These are phyloP conservation scores for Chaetomiaceae sp. DNA, from an alignment of 2,329 filamentous ascomycete genomes.

Conservation along the genomic window DNA sequence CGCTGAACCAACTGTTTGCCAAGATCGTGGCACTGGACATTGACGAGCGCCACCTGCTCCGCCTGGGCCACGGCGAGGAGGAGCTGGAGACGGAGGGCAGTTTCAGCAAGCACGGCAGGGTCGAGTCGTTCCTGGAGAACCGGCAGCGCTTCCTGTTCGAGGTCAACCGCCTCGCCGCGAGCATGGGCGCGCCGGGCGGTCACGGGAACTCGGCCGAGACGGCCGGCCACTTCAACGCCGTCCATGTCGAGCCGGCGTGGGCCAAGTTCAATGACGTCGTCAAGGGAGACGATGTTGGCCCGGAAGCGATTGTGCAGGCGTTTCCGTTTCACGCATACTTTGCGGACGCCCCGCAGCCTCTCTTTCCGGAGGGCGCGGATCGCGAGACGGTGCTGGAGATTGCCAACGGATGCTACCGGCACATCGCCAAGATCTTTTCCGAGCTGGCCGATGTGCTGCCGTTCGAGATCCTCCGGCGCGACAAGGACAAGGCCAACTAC, in stretches of 20 bases:
- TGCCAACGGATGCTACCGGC: slow-evolving; percentile 78
- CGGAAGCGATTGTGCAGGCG: slow-evolving; percentile 59
- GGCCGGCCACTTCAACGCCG: slow-evolving; percentile 90
- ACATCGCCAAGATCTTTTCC: slow-evolving; percentile 85
- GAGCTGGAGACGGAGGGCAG: slow-evolving; percentile 80
- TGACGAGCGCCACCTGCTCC: slow-evolving; percentile 86
- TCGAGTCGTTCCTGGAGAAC: slow-evolving; percentile 92
- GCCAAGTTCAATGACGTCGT: slow-evolving; percentile 70
- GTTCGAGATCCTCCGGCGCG: slow-evolving; percentile 86
- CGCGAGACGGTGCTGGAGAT: slow-evolving; percentile 69
- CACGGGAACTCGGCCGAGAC: slow-evolving; percentile 96
- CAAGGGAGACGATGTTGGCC: slow-evolving; percentile 51
- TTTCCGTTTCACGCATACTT: slow-evolving; percentile 93
- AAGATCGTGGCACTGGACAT: slow-evolving; percentile 97
- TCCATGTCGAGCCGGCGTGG: slow-evolving; percentile 88
- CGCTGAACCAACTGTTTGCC: slow-evolving; percentile 93
- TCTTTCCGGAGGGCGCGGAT: slow-evolving; percentile 66
- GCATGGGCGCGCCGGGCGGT: slow-evolving; percentile 83
- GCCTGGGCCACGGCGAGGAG: slow-evolving; percentile 92
- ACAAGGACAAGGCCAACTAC: slow-evolving; percentile 93
- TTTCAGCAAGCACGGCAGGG: slow-evolving; percentile 90
- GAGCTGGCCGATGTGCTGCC: slow-evolving; percentile 90
- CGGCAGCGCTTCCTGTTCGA: slow-evolving; percentile 73
- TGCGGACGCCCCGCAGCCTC: slow-evolving; percentile 75
- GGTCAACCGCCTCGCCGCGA: slow-evolving; percentile 79